Conservation (phyloP, 2,329 filamentous ascomycete genomes). For the Colletotrichum sp. region DNA sequence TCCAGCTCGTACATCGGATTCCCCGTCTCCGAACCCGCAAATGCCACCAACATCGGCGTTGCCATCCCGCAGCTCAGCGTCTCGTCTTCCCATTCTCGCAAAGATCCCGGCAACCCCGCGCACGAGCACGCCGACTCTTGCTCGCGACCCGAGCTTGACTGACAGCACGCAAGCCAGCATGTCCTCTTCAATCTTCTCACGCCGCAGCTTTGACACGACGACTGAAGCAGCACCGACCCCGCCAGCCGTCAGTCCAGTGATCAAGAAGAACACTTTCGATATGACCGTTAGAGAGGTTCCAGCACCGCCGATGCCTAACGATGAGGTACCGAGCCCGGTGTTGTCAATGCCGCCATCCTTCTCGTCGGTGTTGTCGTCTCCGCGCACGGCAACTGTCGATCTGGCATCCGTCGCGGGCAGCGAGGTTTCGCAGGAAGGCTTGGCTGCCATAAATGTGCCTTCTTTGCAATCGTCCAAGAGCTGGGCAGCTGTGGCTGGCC, state of each 20-base stretch:
- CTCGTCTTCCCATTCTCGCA: constrained; percentile 38
- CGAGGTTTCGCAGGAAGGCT: background rate
- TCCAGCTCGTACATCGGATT: constrained; percentile 24
- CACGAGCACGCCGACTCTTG: constrained; percentile 37
- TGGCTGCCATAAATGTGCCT: constrained; percentile 29
- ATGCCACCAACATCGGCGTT: constrained; percentile 29
- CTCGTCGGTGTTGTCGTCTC: constrained; percentile 32
- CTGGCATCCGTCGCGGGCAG: background rate
- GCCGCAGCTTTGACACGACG: constrained; percentile 35
- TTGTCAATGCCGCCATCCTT: constrained; percentile 31
- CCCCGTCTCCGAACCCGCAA: constrained; percentile 26
- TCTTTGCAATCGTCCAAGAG: constrained; percentile 40
- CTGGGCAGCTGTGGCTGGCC: constrained; percentile 44
- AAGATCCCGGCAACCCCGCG: constrained; percentile 38
- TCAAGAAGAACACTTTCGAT: constrained; percentile 21
- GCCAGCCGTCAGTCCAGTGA: constrained; percentile 31
- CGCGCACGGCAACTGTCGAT: constrained; percentile 24
- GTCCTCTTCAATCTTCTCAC: constrained; percentile 46
- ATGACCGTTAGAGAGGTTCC: constrained; percentile 1
- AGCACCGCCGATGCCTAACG: constrained; percentile 7
- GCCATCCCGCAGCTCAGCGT: constrained; percentile 40
- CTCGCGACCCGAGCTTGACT: constrained; percentile 41
- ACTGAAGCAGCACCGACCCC: constrained; percentile 31
- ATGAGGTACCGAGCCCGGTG: constrained; percentile 26
- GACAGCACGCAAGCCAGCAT: constrained; percentile 42